Conservation (phyloP, 2,329 filamentous ascomycete genomes). For the Sclerotinia minor region DNA sequence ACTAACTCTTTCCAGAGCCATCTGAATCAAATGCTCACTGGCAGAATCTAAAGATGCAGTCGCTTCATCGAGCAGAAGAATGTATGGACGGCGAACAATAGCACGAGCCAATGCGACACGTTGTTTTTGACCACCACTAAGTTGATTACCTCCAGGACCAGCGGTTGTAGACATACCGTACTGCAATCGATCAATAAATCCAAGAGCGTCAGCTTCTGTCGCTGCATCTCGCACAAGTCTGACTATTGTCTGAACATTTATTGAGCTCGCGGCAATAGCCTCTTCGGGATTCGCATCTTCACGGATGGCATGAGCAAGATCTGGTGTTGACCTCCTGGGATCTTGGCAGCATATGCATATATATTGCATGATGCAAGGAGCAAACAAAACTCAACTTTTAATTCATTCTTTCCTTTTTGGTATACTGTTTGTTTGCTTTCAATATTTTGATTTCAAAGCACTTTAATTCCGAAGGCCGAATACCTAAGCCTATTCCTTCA, state of each 20-base stretch:
- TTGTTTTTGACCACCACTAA: constrained; percentile 22
- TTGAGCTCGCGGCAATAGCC: constrained; percentile 8
- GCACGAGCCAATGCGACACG: constrained; percentile 61
- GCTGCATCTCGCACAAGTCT: constrained; percentile 10
- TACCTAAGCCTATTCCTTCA: no score
- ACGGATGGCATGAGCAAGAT: constrained; percentile 7
- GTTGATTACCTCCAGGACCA: constrained; percentile 13
- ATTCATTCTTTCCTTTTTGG: no score
- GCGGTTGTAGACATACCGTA: constrained; percentile 5
- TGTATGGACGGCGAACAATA: constrained; percentile 53
- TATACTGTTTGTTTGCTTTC: no score
- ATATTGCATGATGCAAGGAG: no score
- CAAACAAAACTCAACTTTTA: no score
- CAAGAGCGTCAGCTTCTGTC: constrained; percentile 16
- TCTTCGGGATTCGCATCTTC: background rate
- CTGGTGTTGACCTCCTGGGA: no score
- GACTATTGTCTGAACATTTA: constrained; percentile 7
- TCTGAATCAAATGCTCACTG: constrained; percentile 87
- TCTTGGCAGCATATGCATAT: no score
- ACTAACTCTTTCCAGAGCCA: constrained; percentile 77
- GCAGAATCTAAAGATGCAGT: constrained; percentile 73
- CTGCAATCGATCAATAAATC: constrained; percentile 12
- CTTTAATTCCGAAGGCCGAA: no score
- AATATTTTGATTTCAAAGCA: no score
- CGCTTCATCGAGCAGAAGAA: constrained; percentile 62